These are phyloP conservation scores for Prunus fruticosa DNA, from an alignment of 306 rosid species.

Conservation along the genomic window DNA sequence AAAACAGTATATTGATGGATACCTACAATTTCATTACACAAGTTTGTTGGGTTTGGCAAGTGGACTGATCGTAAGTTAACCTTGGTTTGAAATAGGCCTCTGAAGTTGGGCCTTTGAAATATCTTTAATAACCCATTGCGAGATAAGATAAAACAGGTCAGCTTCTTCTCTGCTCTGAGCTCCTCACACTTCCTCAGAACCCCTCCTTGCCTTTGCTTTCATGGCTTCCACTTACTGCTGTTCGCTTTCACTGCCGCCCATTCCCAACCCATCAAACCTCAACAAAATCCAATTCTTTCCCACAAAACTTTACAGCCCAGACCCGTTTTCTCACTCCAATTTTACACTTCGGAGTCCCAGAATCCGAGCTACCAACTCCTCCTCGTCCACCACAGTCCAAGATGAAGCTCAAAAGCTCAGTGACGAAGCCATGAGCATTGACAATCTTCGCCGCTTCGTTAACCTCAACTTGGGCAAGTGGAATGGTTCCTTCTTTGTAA, in stretches of 20 bases:
- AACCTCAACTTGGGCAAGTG: conserved; percentile 69
- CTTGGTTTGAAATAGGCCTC: not conserved
- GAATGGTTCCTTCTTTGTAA: conserved; percentile 88
- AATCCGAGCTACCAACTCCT: conserved; percentile 44
- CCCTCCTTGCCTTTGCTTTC: conserved; percentile 3
- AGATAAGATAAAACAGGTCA: conserved; percentile 8
- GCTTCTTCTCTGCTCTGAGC: not conserved
- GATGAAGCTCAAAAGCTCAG: conserved; percentile 37
- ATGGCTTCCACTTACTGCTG: conserved; percentile 53
- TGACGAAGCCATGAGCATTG: conserved; percentile 68
- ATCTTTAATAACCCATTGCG: not conserved
- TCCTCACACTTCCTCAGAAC: not conserved
- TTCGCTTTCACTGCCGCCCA: conserved; percentile 37
- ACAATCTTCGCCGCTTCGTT: conserved; percentile 62
- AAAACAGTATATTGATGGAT: too few species aligned
- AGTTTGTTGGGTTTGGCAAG: too few species aligned
- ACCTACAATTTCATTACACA: too few species aligned
- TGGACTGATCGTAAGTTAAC: too few species aligned
- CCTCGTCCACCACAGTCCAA: conserved; percentile 27
- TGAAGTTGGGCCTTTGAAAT: not conserved
- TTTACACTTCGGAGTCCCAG: conserved; percentile 20
- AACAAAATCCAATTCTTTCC: conserved; percentile 19
- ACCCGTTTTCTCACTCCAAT: conserved; percentile 15
- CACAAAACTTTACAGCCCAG: conserved; percentile 7
- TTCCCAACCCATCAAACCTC: conserved; percentile 22